Base-by-base conservation (phyloP, 2,329 filamentous ascomycete genomes). In the Aspergillus quadrilineatus region DNA sequence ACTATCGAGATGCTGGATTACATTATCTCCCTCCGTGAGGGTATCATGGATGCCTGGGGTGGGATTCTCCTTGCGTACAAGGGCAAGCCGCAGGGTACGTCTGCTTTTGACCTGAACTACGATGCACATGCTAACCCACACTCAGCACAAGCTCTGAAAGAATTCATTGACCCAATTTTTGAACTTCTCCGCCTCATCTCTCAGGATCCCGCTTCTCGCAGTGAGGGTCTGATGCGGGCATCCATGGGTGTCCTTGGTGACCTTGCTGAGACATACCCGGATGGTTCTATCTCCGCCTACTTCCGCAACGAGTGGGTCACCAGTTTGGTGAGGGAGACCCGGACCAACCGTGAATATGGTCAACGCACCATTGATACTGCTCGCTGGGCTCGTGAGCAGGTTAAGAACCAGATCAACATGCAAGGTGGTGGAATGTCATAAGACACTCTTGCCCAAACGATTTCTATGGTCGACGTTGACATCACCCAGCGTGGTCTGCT, bases 11-110 rank as follows among this genome's bases (percentile, higher is more conserved):
- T 97, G 89, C 88, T 92, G 56, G 93, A 97, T 76, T 99, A 99
- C 72, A 88, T 99, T 65, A 85, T 96, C 62, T 96, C 92, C 17
- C 83, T 99, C 48, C 88, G 94, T 53, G 95, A 99, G 73, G 94
- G 93, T 65, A 97, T 99, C 65, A 96, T 97, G 88, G 94, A 99
- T 81, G 94, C 94, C 34, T 99, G 95, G 92, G 92, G 92, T 68
- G 94, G 94, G 64, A 94, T 96, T 64, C 92, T 99, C 70, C 87
- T 93, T 73, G 92, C 94, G 52, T 92, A 97, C 88, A 96, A 94
- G 80, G 78, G 82, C 50, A 90, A 69, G 32, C 66, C 73, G 52
- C 70, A 76, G 57, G 70, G 74, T 77, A 67, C 56, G 72, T 62
- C 17, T 29, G 26, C 6, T 22, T 39, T 37, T 10, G 14, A 12